Conservation (phyloP, 805 yeast species). For the Alloascoidea hylecoeti region DNA sequence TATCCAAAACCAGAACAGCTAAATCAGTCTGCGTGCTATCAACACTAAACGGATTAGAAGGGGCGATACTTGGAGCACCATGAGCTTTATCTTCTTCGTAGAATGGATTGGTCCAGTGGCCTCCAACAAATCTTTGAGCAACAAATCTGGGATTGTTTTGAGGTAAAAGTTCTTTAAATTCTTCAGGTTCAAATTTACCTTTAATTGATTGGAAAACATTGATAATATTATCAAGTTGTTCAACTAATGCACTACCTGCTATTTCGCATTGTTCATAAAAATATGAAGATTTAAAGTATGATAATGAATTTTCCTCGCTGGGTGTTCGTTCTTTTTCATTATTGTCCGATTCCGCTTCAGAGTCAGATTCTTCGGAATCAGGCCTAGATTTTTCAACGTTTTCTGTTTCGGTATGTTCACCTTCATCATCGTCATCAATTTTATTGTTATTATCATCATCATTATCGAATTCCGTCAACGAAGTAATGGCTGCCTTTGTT, state of each 20-base stretch:
- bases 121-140: not conserved
- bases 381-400: not conserved
- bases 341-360: not conserved
- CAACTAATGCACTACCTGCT: not conserved
- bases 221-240: not conserved
- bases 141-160: not conserved
- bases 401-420: not conserved
- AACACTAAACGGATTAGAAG: not conserved
- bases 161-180: not conserved
- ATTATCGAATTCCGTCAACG: too few species aligned
- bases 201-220: not conserved
- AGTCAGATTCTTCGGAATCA: not conserved
- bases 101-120: not conserved
- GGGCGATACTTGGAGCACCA: too few species aligned
- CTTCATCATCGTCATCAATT: too few species aligned
- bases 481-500: too few species aligned
- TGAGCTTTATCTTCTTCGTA: not conserved
- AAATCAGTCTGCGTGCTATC: too few species aligned
- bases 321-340: not conserved
- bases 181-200: not conserved
- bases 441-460: too few species aligned
- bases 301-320: not conserved
- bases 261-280: constrained; percentile 1
- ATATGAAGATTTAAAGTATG: not conserved
- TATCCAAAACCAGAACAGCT: not conserved